Conservation (phyloP, 2,329 filamentous ascomycete genomes). For the Colletotrichum tropicicola region DNA sequence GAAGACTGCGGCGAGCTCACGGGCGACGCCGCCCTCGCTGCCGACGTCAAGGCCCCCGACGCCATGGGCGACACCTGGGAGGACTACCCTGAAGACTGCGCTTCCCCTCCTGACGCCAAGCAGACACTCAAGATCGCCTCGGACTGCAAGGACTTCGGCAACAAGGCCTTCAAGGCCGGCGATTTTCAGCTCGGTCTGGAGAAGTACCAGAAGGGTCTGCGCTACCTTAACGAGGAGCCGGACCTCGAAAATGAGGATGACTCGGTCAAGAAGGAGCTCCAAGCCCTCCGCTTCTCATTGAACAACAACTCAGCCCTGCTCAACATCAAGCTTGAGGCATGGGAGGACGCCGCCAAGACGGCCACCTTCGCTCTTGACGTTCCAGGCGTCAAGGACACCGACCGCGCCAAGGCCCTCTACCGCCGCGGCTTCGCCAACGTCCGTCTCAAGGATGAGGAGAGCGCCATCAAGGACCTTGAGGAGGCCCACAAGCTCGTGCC, state of each 20-base stretch:
- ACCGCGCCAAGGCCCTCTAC: constrained; percentile 90
- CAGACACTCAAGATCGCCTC: constrained; percentile 81
- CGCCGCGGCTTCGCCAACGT: constrained; percentile 80
- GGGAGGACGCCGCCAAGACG: constrained; percentile 73
- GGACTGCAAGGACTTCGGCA: constrained; percentile 91
- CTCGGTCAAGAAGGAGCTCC: constrained; percentile 71
- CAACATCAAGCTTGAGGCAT: constrained; percentile 81
- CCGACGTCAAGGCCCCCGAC: constrained; percentile 77
- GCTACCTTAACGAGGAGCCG: constrained; percentile 88
- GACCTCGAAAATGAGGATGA: constrained; percentile 76
- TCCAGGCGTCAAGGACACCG: constrained; percentile 71
- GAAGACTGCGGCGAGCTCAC: constrained; percentile 86
- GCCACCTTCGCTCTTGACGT: constrained; percentile 80
- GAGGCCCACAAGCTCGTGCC: constrained; percentile 80
- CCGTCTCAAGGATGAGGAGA: constrained; percentile 85
- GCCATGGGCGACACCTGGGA: constrained; percentile 90
- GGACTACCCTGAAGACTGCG: constrained; percentile 91
- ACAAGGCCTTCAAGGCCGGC: constrained; percentile 87
- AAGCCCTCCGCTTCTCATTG: constrained; percentile 80
- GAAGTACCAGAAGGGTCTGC: constrained; percentile 94
- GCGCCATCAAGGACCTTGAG: constrained; percentile 77
- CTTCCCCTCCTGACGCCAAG: constrained; percentile 67
- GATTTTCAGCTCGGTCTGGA: constrained; percentile 77
- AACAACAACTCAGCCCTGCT: constrained; percentile 91
- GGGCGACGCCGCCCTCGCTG: constrained; percentile 73